These are phyloP conservation scores for Tulasnella sp. DNA, from an alignment of 768 basidiomycete species.

Conservation along the genomic window DNA sequence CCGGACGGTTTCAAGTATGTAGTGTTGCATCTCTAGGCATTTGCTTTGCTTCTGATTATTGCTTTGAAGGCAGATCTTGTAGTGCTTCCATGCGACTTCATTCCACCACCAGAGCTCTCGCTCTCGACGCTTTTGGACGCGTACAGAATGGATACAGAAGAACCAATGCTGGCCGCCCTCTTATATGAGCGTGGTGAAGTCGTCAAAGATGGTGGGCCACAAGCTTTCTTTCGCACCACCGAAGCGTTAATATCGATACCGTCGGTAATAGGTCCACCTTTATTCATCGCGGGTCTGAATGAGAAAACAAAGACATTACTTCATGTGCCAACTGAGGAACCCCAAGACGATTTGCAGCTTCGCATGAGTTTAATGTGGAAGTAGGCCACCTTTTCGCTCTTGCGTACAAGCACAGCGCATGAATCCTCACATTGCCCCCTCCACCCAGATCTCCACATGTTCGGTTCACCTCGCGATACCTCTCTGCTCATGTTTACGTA, in stretches of 20 bases:
- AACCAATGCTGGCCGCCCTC: slow-evolving; percentile 45
- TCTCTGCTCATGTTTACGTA: slow-evolving; percentile 85
- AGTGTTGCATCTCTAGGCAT: slow-evolving; percentile 10
- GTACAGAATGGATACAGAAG: slow-evolving; percentile 61
- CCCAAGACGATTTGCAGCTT: slow-evolving; percentile 60
- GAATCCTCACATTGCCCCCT: slow-evolving; percentile 3
- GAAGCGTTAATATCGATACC: not conserved
- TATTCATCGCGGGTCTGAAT: slow-evolving; percentile 55
- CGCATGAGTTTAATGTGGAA: slow-evolving; percentile 63
- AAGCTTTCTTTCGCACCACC: not conserved
- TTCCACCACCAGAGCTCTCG: slow-evolving; percentile 64
- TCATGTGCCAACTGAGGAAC: slow-evolving; percentile 61
- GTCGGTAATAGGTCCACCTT: slow-evolving; percentile 20
- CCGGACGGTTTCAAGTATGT: slow-evolving; percentile 55
- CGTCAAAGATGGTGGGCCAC: slow-evolving; percentile 16
- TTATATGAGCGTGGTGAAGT: slow-evolving; percentile 21
- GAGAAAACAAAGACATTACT: slow-evolving; percentile 52
- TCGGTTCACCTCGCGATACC: slow-evolving; percentile 38
- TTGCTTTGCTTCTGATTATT: not conserved
- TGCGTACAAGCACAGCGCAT: not conserved
- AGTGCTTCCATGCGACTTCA: slow-evolving; percentile 82
- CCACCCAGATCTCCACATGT: slow-evolving; percentile 4
- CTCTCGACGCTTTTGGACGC: slow-evolving; percentile 64
- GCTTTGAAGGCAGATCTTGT: slow-evolving; percentile 58
- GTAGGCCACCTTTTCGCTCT: slow-evolving; percentile 31